These are phyloP conservation scores for Craspedostauros australis DNA, from an alignment of 108 stramenopile genomes.

Conservation along the genomic window DNA sequence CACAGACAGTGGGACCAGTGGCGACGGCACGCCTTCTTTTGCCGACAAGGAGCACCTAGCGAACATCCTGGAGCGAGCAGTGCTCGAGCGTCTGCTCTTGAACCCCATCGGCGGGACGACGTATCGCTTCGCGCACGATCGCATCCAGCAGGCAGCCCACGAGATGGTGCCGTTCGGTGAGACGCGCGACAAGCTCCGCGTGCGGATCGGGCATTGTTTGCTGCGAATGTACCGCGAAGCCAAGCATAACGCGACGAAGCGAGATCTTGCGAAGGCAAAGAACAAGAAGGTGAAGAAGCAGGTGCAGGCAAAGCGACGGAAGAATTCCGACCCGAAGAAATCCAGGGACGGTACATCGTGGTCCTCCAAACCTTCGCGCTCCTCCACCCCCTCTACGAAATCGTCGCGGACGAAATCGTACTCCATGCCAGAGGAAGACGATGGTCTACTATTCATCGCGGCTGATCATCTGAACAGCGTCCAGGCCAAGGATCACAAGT, in stretches of 20 bases:
- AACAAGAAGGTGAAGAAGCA: too few relatives aligned
- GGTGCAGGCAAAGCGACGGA: too few relatives aligned
- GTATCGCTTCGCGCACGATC: slow-evolving; percentile 28
- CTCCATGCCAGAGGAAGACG: too few relatives aligned
- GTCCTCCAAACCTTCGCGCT: too few relatives aligned
- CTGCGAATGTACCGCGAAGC: neutral
- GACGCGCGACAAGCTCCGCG: slow-evolving; percentile 18
- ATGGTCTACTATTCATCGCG: neutral
- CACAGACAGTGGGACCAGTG: neutral
- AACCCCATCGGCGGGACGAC: neutral
- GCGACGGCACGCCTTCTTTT: slow-evolving; percentile 8
- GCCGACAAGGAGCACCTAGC: neutral
- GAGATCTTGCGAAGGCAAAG: too few relatives aligned
- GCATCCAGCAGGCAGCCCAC: slow-evolving; percentile 28
- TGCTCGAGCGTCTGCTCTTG: neutral
- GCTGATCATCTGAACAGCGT: neutral
- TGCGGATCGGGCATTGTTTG: slow-evolving; percentile 23
- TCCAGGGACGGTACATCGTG: too few relatives aligned
- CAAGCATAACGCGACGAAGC: too few relatives aligned
- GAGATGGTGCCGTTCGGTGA: slow-evolving; percentile 8
- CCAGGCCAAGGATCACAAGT: neutral
- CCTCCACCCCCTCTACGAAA: too few relatives aligned
- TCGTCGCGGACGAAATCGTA: too few relatives aligned
- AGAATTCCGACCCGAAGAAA: too few relatives aligned
- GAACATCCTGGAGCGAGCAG: neutral